phyloP scores from a whole-genome alignment of 1,139 yeast genomes.

The Candida sanyaensis region DNA sequence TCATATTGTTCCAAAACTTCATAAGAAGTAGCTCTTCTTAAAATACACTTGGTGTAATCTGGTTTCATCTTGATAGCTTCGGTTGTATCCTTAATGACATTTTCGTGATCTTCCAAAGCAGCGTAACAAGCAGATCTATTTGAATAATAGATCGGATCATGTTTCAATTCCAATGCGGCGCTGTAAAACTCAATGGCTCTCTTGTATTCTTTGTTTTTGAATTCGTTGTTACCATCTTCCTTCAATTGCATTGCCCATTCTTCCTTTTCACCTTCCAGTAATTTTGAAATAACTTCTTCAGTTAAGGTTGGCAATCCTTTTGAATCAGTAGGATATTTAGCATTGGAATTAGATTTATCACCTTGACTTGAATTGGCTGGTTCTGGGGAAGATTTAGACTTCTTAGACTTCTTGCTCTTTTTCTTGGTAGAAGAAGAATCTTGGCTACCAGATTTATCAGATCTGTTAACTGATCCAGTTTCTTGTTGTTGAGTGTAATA shows the following conservation, averaged over 20 bases:
- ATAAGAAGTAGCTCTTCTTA: conserved; percentile 79
- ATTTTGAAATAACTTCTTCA: conserved; percentile 44
- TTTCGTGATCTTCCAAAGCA: conserved; percentile 73
- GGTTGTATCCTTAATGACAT: conserved; percentile 86
- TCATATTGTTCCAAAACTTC: conserved; percentile 77
- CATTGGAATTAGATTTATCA: conserved; percentile 13
- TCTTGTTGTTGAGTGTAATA: conserved; percentile 42
- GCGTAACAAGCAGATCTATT: conserved; percentile 96
- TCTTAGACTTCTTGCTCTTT: conserved; percentile 42
- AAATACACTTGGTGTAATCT: conserved; percentile 84
- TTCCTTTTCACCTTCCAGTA: conserved; percentile 58
- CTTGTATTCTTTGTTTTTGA: conserved; percentile 67
- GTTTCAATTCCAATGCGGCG: conserved; percentile 70
- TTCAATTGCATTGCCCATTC: conserved; percentile 77
- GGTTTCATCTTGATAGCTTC: conserved; percentile 84
- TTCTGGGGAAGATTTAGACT: conserved; percentile 15
- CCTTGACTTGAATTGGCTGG: conserved; percentile 14
- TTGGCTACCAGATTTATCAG: conserved; percentile 6
- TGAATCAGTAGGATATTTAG: conserved; percentile 47
- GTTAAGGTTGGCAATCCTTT: conserved; percentile 60
- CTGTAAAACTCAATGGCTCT: conserved; percentile 78
- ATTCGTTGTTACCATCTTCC: conserved; percentile 84
- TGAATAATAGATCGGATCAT: conserved; percentile 88
- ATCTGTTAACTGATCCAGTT: conserved; percentile 9
- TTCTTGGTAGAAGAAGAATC: conserved; percentile 19